Evolutionary conservation across 2,329 filamentous ascomycete species (phyloP).

Genomic region (Alternaria panax): DNA sequence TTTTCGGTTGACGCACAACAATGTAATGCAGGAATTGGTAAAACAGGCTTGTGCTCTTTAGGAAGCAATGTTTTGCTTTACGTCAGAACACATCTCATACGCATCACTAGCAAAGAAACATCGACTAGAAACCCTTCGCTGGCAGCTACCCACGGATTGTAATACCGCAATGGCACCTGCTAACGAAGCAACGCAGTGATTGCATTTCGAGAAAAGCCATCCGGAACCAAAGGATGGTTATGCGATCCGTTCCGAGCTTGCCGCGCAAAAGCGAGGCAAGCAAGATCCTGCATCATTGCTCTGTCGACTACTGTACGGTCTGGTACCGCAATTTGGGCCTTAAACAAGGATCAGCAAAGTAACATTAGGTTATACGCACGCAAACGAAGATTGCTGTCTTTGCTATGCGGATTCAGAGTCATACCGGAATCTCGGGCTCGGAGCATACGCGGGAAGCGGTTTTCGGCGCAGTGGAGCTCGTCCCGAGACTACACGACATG

Average conservation of each 20-base stretch:
- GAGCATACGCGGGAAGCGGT: conserved; percentile 28
- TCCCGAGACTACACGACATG: conserved; percentile 21
- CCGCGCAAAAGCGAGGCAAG: background rate
- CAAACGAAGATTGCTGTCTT: conserved; percentile 7
- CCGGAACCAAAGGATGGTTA: background rate
- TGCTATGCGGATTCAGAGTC: conserved; percentile 16
- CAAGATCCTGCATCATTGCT: background rate
- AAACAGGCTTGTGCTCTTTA: background rate
- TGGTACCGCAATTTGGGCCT: background rate
- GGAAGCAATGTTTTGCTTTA: background rate
- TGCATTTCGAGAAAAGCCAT: background rate
- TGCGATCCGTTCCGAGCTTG: background rate
- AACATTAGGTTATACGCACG: background rate
- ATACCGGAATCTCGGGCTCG: conserved; percentile 15
- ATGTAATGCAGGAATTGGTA: background rate
- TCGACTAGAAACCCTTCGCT: background rate
- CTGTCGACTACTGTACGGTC: background rate
- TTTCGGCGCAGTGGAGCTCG: conserved; percentile 14
- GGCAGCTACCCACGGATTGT: background rate
- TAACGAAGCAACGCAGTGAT: background rate
- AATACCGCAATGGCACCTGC: background rate
- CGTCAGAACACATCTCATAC: background rate
- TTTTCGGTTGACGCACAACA: background rate
- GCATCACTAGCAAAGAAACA: background rate
- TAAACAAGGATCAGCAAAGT: background rate